phyloP scores from a whole-genome alignment of 2,329 filamentous ascomycete species.

The Colletotrichum abscissum region DNA sequence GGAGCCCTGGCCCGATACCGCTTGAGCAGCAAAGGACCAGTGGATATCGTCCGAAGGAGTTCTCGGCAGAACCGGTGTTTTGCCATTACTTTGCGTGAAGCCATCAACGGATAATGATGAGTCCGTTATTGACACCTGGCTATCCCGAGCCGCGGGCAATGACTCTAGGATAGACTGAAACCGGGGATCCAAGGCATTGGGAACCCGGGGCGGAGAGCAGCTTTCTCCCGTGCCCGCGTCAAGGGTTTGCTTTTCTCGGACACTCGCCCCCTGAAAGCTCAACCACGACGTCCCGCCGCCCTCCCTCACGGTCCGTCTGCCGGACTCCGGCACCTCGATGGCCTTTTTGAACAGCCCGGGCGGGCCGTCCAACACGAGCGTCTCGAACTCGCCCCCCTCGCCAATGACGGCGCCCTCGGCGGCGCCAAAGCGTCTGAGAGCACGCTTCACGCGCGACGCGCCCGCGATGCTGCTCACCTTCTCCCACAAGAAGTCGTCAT shows the following conservation, averaged over 20 bases:
- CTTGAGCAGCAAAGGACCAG: constrained; percentile 52
- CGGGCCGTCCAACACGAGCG: constrained; percentile 86
- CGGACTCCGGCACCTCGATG: constrained; percentile 70
- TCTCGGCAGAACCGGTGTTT: background rate
- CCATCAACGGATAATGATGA: background rate
- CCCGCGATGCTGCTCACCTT: constrained; percentile 73
- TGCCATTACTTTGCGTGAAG: background rate
- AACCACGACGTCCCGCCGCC: constrained; percentile 85
- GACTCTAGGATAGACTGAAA: constrained; percentile 60
- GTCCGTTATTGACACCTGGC: background rate
- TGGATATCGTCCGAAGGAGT: constrained; percentile 39
- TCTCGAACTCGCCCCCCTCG: constrained; percentile 97
- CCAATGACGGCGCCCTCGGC: constrained; percentile 80
- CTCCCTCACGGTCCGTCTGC: constrained; percentile 67
- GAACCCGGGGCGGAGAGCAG: constrained; percentile 60
- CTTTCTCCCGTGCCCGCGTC: constrained; percentile 24
- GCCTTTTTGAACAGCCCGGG: constrained; percentile 75
- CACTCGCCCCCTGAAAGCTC: constrained; percentile 67
- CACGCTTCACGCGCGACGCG: constrained; percentile 58
- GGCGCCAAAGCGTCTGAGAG: constrained; percentile 75
- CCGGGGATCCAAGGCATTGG: constrained; percentile 73
- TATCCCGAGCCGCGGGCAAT: constrained; percentile 36
- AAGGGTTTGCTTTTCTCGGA: constrained; percentile 55
- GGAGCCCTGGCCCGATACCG: constrained; percentile 6
- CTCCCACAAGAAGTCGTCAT: constrained; percentile 83